Evolutionary conservation across 257 asterid genomes (phyloP).

Genomic region (Phtheirospermum japonicum): DNA sequence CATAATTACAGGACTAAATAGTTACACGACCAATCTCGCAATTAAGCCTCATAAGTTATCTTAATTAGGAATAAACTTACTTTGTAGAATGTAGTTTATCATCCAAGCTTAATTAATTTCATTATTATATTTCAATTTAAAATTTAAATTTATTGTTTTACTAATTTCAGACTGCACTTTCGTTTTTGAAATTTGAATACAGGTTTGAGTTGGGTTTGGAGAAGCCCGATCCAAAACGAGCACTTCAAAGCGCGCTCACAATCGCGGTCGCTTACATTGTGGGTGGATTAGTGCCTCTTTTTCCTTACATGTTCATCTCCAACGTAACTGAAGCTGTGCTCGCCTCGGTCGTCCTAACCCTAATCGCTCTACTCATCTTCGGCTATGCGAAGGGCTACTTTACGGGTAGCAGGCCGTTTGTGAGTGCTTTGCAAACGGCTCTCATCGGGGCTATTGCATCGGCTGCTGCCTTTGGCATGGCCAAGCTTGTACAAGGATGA

Average conservation of each 20-base stretch:
- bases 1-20: too few species aligned
- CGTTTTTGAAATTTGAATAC: constrained; percentile 23
- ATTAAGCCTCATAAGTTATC: too few species aligned
- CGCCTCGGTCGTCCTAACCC: constrained; percentile 63
- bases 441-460: constrained; percentile 93
- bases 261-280: constrained; percentile 72
- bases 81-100: too few species aligned
- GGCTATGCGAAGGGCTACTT: constrained; percentile 86
- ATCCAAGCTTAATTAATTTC: too few species aligned
- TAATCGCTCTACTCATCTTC: constrained; percentile 65
- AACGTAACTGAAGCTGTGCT: constrained; percentile 55
- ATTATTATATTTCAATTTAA: too few species aligned
- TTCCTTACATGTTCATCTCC: constrained; percentile 73
- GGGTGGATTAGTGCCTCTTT: constrained; percentile 85
- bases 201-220: constrained; percentile 95
- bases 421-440: constrained; percentile 76
- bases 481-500: constrained; percentile 68
- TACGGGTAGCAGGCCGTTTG: constrained; percentile 68
- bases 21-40: too few species aligned
- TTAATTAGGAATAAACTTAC: too few species aligned
- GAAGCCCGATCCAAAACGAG: constrained; percentile 92
- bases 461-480: constrained; percentile 95
- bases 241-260: constrained; percentile 79
- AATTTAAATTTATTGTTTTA: too few species aligned
- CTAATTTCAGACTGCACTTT: too few species aligned